phyloP scores from a whole-genome alignment of 345 rosid genomes.

The Eucalyptus guilfoylei region DNA sequence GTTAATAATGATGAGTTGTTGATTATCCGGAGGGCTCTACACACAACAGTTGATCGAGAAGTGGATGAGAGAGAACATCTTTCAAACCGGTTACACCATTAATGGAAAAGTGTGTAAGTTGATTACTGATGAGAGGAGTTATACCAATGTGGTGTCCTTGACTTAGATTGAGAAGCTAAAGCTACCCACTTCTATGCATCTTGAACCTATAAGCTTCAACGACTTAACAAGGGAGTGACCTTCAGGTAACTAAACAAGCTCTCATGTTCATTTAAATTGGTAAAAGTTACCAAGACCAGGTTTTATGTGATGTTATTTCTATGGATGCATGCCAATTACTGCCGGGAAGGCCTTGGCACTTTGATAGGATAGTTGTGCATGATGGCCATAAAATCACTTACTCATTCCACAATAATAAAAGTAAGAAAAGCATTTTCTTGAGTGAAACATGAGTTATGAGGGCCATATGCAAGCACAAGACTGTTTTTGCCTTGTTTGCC shows the following conservation, averaged over 20 bases:
- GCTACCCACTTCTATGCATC: no score
- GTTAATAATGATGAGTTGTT: no score
- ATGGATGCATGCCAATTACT: neutral
- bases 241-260: neutral
- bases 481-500: neutral
- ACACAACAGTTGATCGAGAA: no score
- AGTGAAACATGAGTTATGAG: neutral
- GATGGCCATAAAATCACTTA: neutral
- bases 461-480: neutral
- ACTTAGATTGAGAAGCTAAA: no score
- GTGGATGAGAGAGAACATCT: no score
- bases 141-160: no score
- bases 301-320: neutral
- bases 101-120: no score
- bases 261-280: neutral
- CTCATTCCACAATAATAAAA: neutral
- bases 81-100: no score
- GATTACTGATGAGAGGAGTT: no score
- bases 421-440: neutral
- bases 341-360: neutral
- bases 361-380: neutral
- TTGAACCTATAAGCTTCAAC: no score
- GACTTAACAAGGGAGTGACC: no score
- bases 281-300: neutral
- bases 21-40: no score